These are phyloP conservation scores for Ascodesmis nigricans DNA, from an alignment of 495 filamentous ascomycete genomes.

Conservation along the genomic window DNA sequence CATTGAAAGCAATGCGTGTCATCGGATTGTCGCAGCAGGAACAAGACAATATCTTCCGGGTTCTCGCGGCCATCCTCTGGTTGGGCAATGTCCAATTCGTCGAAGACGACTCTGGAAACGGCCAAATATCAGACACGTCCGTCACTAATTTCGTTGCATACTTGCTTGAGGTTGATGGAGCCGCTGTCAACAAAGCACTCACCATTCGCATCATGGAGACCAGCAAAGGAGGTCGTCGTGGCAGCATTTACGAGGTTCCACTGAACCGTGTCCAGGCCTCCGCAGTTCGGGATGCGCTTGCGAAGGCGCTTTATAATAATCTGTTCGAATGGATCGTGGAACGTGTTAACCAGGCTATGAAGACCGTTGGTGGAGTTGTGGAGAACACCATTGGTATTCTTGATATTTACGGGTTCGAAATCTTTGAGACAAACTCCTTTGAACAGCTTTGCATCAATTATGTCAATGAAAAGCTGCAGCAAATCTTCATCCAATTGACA, in stretches of 20 bases:
- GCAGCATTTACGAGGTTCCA: slow-evolving; percentile 75
- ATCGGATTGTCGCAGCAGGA: slow-evolving; percentile 77
- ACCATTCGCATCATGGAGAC: slow-evolving; percentile 82
- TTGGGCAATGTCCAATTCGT: slow-evolving; percentile 75
- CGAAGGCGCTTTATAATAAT: slow-evolving; percentile 92
- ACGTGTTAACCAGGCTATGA: slow-evolving; percentile 72
- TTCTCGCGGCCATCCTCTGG: slow-evolving; percentile 86
- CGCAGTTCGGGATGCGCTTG: slow-evolving; percentile 77
- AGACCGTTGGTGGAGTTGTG: slow-evolving; percentile 43
- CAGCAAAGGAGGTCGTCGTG: slow-evolving; percentile 54
- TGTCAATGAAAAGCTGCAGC: slow-evolving; percentile 97
- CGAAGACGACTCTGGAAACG: slow-evolving; percentile 79
- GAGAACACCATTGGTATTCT: slow-evolving; percentile 86
- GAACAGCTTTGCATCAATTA: slow-evolving; percentile 99
- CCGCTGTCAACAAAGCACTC: slow-evolving; percentile 65
- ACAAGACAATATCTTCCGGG: slow-evolving; percentile 92
- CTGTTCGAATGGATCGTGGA: slow-evolving; percentile 97
- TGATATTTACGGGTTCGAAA: slow-evolving; percentile 99
- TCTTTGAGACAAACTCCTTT: slow-evolving; percentile 97
- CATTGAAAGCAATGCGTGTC: slow-evolving; percentile 77
- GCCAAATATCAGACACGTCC: slow-evolving; percentile 61
- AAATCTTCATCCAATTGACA: slow-evolving; percentile 98
- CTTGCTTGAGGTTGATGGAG: slow-evolving; percentile 66
- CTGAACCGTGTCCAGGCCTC: slow-evolving; percentile 77
- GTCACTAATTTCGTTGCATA: slow-evolving; percentile 89